These are phyloP conservation scores for Candida quercuum DNA, from an alignment of 805 yeast species.

Conservation along the genomic window DNA sequence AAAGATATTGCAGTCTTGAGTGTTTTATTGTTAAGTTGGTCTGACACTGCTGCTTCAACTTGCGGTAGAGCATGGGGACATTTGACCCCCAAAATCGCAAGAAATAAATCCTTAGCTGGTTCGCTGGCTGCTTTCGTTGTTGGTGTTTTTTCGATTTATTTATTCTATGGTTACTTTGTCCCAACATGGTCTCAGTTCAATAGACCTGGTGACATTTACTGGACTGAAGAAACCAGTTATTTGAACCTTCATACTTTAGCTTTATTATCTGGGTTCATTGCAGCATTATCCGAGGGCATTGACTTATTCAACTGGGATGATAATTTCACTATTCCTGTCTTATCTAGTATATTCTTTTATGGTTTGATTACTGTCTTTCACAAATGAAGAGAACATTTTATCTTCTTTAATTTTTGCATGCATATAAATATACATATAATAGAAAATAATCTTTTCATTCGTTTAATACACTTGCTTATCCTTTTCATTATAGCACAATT, in stretches of 20 bases:
- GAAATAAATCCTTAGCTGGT: conserved; percentile 85
- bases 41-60: conserved; percentile 95
- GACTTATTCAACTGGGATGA: conserved; percentile 79
- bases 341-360: conserved; percentile 65
- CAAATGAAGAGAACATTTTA: conserved; percentile 14
- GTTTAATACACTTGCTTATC: too few species aligned
- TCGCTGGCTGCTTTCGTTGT: conserved; percentile 76
- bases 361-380: conserved; percentile 35
- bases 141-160: conserved; percentile 62
- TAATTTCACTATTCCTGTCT: conserved; percentile 88
- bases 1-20: conserved; percentile 80
- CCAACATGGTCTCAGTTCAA: conserved; percentile 57
- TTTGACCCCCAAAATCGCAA: conserved; percentile 70
- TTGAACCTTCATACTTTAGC: conserved; percentile 51
- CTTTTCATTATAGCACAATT: too few species aligned
- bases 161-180: conserved; percentile 68
- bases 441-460: too few species aligned
- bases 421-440: too few species aligned
- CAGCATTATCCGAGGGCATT: conserved; percentile 82
- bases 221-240: conserved; percentile 57
- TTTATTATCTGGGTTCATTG: conserved; percentile 68
- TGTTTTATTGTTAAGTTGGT: conserved; percentile 85
- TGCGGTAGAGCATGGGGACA: conserved; percentile 84
- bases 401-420: too few species aligned
- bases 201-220: conserved; percentile 51